Base-by-base conservation (phyloP, 1,139 yeast genomes). In the Wickerhamiella infanticola region DNA sequence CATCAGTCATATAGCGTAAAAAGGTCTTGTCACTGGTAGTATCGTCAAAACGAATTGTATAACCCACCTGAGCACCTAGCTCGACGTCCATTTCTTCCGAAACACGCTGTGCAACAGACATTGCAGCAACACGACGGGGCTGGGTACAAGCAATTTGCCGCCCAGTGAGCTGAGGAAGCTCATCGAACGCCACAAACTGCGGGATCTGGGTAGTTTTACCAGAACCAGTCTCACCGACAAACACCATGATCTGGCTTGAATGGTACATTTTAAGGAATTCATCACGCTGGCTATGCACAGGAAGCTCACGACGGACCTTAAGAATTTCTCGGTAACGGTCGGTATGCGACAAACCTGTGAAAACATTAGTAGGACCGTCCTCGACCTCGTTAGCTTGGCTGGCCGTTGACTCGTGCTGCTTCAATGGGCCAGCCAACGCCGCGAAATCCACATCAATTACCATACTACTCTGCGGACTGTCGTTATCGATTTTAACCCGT, bases 171-270 rank as follows among this genome's bases (percentile, higher is more conserved):
- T 83, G 94, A 31, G 94, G 94, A 64, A 93, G 76, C 56, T 86
- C 97, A 61, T 90, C 97, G 55, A 79, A 86, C 41, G 88, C 70
- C 31, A 90, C 96, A 67, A 86, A 88, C 64, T 88, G 97, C 3
- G 97, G 96, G 51, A 88, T 86, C 65, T 88, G 97, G 1, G 97
- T 88, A 26, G 97, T 88, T 62, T 88, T 88, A 72, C 97, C 97
- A 13, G 95, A 84, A 65, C 97, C 97, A 1, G 98, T 90, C 63
- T 90, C 98, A 68, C 98, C 98, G 40, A 90, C 97, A 64, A 90
- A 86, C 42, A 90, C 97, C 94, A 90, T 82, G 60, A 90, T 83
- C 64, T 90, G 98, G 41, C 93, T 79, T 18, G 74, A 67, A 52
- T 90, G 97, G 66, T 82, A 90, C 51, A 82, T 75, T 53, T 73